These are phyloP conservation scores for Aegle marmelos DNA, from an alignment of 345 rosid species.

Conservation along the genomic window DNA sequence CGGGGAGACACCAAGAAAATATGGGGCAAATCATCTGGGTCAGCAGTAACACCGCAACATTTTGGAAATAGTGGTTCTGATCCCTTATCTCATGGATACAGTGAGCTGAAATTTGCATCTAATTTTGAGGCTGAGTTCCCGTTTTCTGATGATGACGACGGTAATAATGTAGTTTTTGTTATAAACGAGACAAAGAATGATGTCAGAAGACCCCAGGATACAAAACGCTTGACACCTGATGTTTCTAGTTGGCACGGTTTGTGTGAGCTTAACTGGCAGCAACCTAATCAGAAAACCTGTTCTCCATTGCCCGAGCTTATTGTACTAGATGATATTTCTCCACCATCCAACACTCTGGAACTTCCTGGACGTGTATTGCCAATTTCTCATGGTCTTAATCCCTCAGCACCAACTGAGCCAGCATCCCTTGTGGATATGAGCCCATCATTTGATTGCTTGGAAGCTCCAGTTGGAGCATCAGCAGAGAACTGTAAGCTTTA, in stretches of 20 bases:
- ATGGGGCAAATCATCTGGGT: constrained; percentile 27
- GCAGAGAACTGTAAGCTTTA: constrained; percentile 26
- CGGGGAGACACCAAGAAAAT: constrained; percentile 40
- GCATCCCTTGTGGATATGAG: constrained; percentile 38
- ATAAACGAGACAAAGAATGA: constrained; percentile 16
- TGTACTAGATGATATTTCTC: constrained; percentile 35
- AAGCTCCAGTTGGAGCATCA: constrained; percentile 21
- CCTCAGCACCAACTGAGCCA: constrained; percentile 37
- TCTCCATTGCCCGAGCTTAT: constrained; percentile 25
- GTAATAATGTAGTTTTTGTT: constrained; percentile 16
- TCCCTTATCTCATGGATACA: constrained; percentile 49
- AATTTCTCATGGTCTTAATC: constrained; percentile 17
- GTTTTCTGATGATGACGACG: constrained; percentile 49
- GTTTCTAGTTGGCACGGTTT: background rate
- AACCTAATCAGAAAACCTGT: constrained; percentile 16
- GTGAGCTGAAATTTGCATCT: constrained; percentile 50
- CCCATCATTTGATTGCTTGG: constrained; percentile 21
- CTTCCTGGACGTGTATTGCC: constrained; percentile 14
- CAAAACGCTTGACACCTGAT: constrained; percentile 19
- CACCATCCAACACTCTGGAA: constrained; percentile 12
- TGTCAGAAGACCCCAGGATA: constrained; percentile 14
- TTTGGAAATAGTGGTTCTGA: constrained; percentile 33
- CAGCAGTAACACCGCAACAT: constrained; percentile 12
- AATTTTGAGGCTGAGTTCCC: constrained; percentile 52
- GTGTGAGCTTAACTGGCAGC: constrained; percentile 21